Conservation (phyloP, 768 basidiomycete species). For the Suillus alpinus region DNA sequence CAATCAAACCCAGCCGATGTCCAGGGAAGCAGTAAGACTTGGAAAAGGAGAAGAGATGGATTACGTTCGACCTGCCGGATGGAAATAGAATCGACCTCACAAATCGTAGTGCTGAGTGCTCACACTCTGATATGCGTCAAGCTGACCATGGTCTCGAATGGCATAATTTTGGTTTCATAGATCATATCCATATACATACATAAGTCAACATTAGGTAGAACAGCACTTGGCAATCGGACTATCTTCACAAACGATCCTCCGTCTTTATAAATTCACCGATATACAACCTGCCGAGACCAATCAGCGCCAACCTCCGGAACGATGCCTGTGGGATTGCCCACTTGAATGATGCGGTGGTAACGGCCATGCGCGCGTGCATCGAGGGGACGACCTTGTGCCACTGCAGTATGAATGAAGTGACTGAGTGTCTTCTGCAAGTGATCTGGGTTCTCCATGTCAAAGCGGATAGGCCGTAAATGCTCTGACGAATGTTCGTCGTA, state of each 20-base stretch:
- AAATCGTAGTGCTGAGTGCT: background rate
- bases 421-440: constrained; percentile 2
- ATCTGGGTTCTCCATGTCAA: constrained; percentile 6
- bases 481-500: background rate
- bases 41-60: constrained; percentile 78
- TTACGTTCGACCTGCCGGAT: constrained; percentile 35
- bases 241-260: background rate
- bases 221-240: no score
- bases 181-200: background rate
- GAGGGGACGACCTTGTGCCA: constrained; percentile 9
- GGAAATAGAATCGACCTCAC: background rate
- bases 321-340: constrained; percentile 3
- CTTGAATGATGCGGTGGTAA: constrained; percentile 3
- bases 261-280: background rate
- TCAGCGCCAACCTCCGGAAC: constrained; percentile 7
- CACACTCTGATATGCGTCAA: background rate
- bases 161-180: background rate
- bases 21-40: constrained; percentile 83
- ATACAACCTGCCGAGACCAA: background rate
- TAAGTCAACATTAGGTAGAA: no score
- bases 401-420: constrained; percentile 4
- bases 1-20: constrained; percentile 72
- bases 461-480: constrained; percentile 6
- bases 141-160: background rate
- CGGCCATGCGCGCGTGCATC: constrained; percentile 8